These are phyloP conservation scores for Mesotaenium endlicherianum DNA, from an alignment of 139 green algal genomes.

Conservation along the genomic window DNA sequence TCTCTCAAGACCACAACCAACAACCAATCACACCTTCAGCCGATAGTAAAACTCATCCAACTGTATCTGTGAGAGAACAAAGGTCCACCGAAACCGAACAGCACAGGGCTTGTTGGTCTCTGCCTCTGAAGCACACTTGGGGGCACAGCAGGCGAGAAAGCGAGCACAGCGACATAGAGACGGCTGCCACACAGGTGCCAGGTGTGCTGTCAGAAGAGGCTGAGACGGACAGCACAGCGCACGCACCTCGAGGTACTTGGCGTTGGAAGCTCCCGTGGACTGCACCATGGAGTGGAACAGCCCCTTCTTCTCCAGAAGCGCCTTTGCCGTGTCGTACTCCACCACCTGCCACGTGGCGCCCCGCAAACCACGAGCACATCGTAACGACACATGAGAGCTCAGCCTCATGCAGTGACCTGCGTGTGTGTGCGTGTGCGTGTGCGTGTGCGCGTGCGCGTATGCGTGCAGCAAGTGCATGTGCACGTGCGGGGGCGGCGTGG, in stretches of 20 bases:
- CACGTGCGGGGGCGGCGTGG: not conserved
- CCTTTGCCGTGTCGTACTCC: constrained; percentile 46
- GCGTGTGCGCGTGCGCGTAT: no score
- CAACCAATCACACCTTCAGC: not conserved
- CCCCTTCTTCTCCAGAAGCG: constrained; percentile 11
- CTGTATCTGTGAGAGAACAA: not conserved
- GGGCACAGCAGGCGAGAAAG: not conserved
- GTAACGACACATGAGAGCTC: not conserved
- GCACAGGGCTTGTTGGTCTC: not conserved
- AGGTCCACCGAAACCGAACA: not conserved
- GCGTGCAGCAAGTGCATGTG: not conserved
- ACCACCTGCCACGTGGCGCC: constrained; percentile 9
- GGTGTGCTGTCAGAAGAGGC: not conserved
- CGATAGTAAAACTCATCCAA: not conserved
- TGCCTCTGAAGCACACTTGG: not conserved
- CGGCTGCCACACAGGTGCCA: not conserved
- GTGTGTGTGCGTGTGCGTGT: no score
- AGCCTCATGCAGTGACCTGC: not conserved
- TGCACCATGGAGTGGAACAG: constrained; percentile 41
- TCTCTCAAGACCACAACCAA: not conserved
- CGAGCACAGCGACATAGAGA: not conserved
- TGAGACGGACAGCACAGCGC: not conserved
- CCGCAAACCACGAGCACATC: not conserved
- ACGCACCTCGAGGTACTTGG: constrained; percentile 21
- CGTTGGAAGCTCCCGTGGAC: constrained; percentile 33